phyloP scores from a whole-genome alignment of 2,329 filamentous ascomycete genomes.

The Neopestalotiopsis rosae region DNA sequence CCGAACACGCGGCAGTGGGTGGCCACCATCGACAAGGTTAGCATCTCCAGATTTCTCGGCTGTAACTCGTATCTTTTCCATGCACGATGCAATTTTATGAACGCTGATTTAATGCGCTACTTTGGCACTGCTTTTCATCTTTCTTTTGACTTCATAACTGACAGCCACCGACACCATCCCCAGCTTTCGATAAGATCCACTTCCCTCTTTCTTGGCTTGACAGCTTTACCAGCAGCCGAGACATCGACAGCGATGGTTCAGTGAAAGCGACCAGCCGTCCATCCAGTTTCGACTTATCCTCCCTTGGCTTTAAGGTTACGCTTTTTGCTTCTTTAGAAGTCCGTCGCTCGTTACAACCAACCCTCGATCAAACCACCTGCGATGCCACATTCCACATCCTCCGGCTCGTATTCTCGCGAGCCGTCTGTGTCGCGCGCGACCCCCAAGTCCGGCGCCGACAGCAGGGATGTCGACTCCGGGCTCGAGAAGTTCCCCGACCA shows the following conservation, averaged over 20 bases:
- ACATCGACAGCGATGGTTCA: slow-evolving; percentile 19
- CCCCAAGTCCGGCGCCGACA: slow-evolving; percentile 32
- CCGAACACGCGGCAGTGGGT: slow-evolving; percentile 16
- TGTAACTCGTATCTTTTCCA: slow-evolving; percentile 15
- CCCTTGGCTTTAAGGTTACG: slow-evolving; percentile 6
- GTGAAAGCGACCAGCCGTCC: slow-evolving; percentile 10
- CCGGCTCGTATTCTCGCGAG: slow-evolving; percentile 36
- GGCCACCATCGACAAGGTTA: slow-evolving; percentile 1
- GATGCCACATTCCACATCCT: slow-evolving; percentile 40
- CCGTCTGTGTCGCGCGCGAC: slow-evolving; percentile 35
- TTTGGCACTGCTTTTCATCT: slow-evolving; percentile 1
- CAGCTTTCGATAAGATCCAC: neutral
- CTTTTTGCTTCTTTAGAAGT: slow-evolving; percentile 18
- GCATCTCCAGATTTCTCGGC: slow-evolving; percentile 17
- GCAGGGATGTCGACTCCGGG: slow-evolving; percentile 27
- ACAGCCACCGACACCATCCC: neutral
- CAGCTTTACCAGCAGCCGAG: neutral
- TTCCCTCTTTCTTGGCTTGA: neutral
- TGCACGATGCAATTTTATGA: slow-evolving; percentile 15
- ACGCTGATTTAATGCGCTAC: slow-evolving; percentile 11
- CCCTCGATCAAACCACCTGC: slow-evolving; percentile 18
- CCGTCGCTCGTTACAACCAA: slow-evolving; percentile 18
- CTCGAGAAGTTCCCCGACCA: slow-evolving; percentile 42
- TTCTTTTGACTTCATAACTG: slow-evolving; percentile 9
- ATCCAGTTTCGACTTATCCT: neutral